Percentiles rank a stretch among this genome's conserved stretches.
Conservation (phyloP, 768 basidiomycete species). For the Tricholoma sp. region DNA sequence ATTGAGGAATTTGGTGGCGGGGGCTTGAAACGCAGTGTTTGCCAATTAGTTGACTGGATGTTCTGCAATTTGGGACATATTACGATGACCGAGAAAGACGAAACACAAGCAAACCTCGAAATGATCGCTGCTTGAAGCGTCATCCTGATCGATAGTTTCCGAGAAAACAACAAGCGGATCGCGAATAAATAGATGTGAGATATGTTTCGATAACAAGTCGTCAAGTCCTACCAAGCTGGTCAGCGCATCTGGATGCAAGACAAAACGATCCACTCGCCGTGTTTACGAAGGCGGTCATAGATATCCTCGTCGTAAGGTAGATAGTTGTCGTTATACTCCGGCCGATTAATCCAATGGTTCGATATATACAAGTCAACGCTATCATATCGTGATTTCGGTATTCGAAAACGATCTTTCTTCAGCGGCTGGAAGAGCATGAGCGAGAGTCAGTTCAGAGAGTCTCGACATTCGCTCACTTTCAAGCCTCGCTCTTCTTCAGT, state of each 20-base stretch:
- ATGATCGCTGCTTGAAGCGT: conserved; percentile 83
- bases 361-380: conserved; percentile 95
- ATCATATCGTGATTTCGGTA: conserved; percentile 97
- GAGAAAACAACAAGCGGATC: conserved; percentile 95
- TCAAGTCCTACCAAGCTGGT: conserved; percentile 62
- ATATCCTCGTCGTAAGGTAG: conserved; percentile 76
- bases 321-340: conserved; percentile 89
- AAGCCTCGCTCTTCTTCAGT: conserved; percentile 92
- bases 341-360: conserved; percentile 77
- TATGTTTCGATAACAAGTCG: conserved; percentile 80
- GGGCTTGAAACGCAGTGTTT: conserved; percentile 97
- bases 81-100: neutral
- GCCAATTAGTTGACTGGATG: conserved; percentile 99
- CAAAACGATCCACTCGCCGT: conserved; percentile 49
- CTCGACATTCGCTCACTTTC: conserved; percentile 43
- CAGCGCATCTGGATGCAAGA: neutral
- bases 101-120: conserved; percentile 65
- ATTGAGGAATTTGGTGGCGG: conserved; percentile 90
- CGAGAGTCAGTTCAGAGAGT: neutral
- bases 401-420: conserved; percentile 64
- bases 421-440: conserved; percentile 51
- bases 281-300: conserved; percentile 62
- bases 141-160: conserved; percentile 92
- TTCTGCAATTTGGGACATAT: conserved; percentile 47
- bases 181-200: conserved; percentile 95